These are phyloP conservation scores for Globisporangium paroecandrum DNA, from an alignment of 352 stramenopile genomes.

Conservation along the genomic window DNA sequence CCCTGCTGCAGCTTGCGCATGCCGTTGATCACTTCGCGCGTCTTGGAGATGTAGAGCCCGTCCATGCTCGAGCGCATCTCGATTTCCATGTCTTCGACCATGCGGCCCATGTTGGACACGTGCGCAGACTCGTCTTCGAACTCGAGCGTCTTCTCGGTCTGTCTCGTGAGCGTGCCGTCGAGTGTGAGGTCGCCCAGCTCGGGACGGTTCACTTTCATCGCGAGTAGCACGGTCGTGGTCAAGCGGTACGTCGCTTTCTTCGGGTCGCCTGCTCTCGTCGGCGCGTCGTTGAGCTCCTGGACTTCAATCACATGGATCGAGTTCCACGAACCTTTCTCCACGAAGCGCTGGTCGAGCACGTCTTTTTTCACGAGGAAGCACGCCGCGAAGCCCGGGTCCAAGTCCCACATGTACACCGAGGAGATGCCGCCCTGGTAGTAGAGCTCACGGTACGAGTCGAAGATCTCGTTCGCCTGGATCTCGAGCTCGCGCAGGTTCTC, in stretches of 20 bases:
- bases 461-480: slow-evolving; percentile 94
- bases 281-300: slow-evolving; percentile 36
- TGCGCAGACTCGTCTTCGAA: slow-evolving; percentile 83
- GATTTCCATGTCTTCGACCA: slow-evolving; percentile 96
- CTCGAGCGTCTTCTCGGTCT: slow-evolving; percentile 65
- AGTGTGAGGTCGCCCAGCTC: slow-evolving; percentile 85
- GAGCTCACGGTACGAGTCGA: slow-evolving; percentile 95
- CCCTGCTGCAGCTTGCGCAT: slow-evolving; percentile 86
- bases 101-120: slow-evolving; percentile 92
- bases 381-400: slow-evolving; percentile 90
- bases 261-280: slow-evolving; percentile 19
- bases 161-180: slow-evolving; percentile 87
- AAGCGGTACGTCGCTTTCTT: slow-evolving; percentile 89
- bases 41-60: slow-evolving; percentile 94
- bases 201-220: slow-evolving; percentile 85
- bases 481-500: slow-evolving; percentile 90
- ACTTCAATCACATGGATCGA: slow-evolving; percentile 95
- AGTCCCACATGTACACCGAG: slow-evolving; percentile 95
- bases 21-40: slow-evolving; percentile 90
- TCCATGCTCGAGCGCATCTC: slow-evolving; percentile 92
- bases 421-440: slow-evolving; percentile 95
- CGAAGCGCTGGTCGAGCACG: slow-evolving; percentile 73
- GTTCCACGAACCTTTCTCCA: slow-evolving; percentile 90
- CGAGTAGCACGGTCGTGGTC: slow-evolving; percentile 91
- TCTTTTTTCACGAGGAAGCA: slow-evolving; percentile 95